Conservation (phyloP, 306 rosid genomes). For the Prunus davidiana region DNA sequence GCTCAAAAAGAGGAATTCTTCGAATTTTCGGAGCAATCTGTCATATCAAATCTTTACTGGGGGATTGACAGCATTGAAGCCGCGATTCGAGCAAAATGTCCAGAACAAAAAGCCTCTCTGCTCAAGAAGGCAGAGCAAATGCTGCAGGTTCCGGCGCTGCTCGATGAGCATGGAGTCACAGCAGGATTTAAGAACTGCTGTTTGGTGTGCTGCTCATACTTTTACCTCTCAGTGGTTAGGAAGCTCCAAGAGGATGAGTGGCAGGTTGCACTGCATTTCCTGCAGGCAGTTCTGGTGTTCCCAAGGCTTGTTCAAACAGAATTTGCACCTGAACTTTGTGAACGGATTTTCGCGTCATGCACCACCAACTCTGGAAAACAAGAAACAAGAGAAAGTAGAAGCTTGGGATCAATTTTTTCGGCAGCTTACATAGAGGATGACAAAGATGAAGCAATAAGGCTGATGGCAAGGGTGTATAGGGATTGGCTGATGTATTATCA, state of each 20-base stretch:
- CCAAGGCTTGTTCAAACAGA: conserved; percentile 57
- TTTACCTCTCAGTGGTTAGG: conserved; percentile 62
- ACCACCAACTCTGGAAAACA: background rate
- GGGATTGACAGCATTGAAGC: conserved; percentile 60
- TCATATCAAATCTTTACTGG: conserved; percentile 66
- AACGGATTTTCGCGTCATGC: conserved; percentile 39
- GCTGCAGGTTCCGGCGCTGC: conserved; percentile 85
- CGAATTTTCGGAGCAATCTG: conserved; percentile 67
- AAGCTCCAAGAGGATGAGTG: conserved; percentile 68
- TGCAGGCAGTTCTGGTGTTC: conserved; percentile 68
- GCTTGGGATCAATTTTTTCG: conserved; percentile 24
- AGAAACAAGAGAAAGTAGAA: conserved; percentile 11
- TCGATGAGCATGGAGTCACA: conserved; percentile 56
- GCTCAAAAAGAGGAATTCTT: conserved; percentile 54
- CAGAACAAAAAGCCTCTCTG: conserved; percentile 37
- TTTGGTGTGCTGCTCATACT: conserved; percentile 68
- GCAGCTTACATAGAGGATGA: conserved; percentile 7
- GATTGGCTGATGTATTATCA: conserved; percentile 65
- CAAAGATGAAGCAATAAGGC: conserved; percentile 37
- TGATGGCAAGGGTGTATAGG: conserved; percentile 60
- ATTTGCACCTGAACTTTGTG: conserved; percentile 53
- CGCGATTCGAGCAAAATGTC: conserved; percentile 40
- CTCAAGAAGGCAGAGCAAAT: conserved; percentile 61
- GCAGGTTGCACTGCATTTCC: conserved; percentile 78
- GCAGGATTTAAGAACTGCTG: conserved; percentile 54